Evolutionary conservation across 2,329 filamentous ascomycete genomes (phyloP), one percentile per base, ranked within the genome.

Genomic region (Drechslera avenae): DNA sequence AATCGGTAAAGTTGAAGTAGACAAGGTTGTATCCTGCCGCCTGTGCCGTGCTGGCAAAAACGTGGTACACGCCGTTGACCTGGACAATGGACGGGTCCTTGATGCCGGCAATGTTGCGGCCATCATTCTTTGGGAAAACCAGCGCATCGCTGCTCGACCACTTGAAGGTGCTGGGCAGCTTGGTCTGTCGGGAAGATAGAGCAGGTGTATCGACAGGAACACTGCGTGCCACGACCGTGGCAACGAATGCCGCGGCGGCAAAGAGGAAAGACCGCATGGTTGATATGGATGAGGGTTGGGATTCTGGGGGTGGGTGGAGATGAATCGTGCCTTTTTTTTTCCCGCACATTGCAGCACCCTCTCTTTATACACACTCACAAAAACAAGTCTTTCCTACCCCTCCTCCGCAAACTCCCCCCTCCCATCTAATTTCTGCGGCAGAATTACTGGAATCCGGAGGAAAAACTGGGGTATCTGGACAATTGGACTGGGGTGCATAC

Each of bases 1-100:
- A 73, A 52, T 71, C 62, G 40, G 71, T 73, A 60, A 77, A 76
- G 63, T 65, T 75, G 56, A 76, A 64, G 59, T 77, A 77, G 14
- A 74, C 63, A 1, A 77, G 54, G 54, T 67, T 75, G 65, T 76
- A 76, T 4, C 74, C 73, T 2, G 59, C 53, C 5, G 60, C 56
- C 26, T 67, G 53, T 7, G 73, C 72, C 1, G 72, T 75, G 52
- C 71, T 75, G 39, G 72, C 74, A 44, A 76, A 76, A 37, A 76
- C 73, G 52, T 76, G 75, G 54, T 77, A 76, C 9, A 60, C 67
- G 46, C 67, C 64, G 39, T 86, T 59, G 42, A 62, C 46, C 33
- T 60, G 54, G 53, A 73, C 50, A 21, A 74, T 63, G 1, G 69
- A 72, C 8, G 71, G 72, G 40, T 73, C 69, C 53, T 73, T 74